Conservation (phyloP, 2,329 filamentous ascomycete species). For the Colletotrichum brevisporum region DNA sequence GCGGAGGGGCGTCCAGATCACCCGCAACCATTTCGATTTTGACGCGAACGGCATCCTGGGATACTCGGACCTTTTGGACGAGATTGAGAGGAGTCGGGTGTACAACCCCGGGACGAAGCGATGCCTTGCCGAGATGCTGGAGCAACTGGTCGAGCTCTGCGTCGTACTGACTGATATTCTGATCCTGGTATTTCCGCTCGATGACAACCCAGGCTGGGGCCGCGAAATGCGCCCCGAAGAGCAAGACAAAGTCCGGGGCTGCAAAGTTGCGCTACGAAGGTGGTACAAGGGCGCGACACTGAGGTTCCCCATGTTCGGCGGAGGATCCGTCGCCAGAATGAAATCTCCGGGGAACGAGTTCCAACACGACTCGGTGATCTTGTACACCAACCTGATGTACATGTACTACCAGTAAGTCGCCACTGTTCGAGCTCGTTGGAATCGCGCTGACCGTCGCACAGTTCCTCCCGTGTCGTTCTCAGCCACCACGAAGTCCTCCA, state of each 20-base stretch:
- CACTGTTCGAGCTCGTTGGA: fast-evolving
- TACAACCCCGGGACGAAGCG: conserved; percentile 62
- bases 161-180: conserved; percentile 63
- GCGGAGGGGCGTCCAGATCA: conserved; percentile 65
- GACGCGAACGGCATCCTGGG: conserved; percentile 53
- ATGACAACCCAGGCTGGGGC: conserved; percentile 58
- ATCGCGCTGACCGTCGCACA: conserved; percentile 43
- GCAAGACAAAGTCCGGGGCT: conserved; percentile 50
- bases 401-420: conserved; percentile 65
- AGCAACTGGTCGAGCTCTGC: conserved; percentile 61
- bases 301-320: conserved; percentile 56
- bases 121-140: conserved; percentile 59
- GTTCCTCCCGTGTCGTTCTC: conserved; percentile 59
- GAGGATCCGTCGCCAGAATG: conserved; percentile 47
- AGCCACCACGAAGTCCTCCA: conserved; percentile 63
- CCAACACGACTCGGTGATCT: conserved; percentile 57
- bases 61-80: conserved; percentile 60
- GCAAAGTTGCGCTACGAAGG: conserved; percentile 52
- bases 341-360: conserved; percentile 47
- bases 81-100: conserved; percentile 60
- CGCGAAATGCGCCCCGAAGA: conserved; percentile 50
- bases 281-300: conserved; percentile 58
- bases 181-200: conserved; percentile 59
- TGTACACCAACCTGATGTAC: conserved; percentile 64
- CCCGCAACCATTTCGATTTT: conserved; percentile 61